Conservation (phyloP, 2,329 filamentous ascomycete species). For the Pseudocercospora cruenta region DNA sequence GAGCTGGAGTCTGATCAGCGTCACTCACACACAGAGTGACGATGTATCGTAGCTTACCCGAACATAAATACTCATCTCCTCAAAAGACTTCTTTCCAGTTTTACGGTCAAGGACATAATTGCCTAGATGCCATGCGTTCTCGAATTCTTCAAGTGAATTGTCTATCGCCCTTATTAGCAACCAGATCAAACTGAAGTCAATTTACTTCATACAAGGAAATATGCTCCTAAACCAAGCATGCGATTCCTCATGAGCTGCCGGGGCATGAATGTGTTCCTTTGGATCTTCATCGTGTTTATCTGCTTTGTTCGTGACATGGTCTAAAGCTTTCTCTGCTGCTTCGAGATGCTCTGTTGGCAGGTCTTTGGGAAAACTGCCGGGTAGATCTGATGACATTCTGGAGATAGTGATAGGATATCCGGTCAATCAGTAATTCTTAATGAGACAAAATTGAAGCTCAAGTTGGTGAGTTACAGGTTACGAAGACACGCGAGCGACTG, state of each 20-base stretch:
- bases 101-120: constrained; percentile 49
- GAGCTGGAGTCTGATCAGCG: constrained; percentile 23
- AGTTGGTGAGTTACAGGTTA: neutral
- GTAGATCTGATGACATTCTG: neutral
- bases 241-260: constrained; percentile 29
- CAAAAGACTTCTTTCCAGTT: constrained; percentile 46
- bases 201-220: constrained; percentile 24
- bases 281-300: constrained; percentile 28
- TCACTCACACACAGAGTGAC: neutral
- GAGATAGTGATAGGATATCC: neutral
- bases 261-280: constrained; percentile 33
- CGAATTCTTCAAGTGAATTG: constrained; percentile 38
- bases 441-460: neutral
- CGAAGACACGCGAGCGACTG: neutral
- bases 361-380: constrained; percentile 6
- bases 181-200: neutral
- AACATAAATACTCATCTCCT: constrained; percentile 49
- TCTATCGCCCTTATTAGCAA: neutral
- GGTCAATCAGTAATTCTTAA: neutral
- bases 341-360: constrained; percentile 31
- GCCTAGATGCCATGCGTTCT: constrained; percentile 45
- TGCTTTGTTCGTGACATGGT: constrained; percentile 32
- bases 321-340: constrained; percentile 30
- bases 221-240: constrained; percentile 29
- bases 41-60: constrained; percentile 25